These are phyloP conservation scores for Fomes fomentarius DNA, from an alignment of 1,284 basidiomycete genomes.

Conservation along the genomic window DNA sequence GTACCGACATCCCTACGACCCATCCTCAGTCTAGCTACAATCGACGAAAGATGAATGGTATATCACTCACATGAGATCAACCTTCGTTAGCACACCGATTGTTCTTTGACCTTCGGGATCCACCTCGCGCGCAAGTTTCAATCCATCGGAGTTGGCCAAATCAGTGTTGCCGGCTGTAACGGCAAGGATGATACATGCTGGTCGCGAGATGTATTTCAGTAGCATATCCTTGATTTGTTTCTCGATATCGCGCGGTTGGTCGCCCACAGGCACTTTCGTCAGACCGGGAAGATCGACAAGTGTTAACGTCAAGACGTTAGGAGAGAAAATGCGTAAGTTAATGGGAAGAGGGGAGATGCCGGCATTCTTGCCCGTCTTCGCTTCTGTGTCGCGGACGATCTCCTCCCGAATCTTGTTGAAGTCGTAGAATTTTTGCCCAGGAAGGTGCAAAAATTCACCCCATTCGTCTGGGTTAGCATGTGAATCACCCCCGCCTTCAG, in stretches of 20 bases:
- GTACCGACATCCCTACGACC: slow-evolving; percentile 86
- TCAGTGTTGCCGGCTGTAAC: slow-evolving; percentile 97
- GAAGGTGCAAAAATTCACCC: slow-evolving; percentile 98
- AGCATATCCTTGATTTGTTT: slow-evolving; percentile 98
- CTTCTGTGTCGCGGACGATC: slow-evolving; percentile 95
- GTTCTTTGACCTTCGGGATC: slow-evolving; percentile 96
- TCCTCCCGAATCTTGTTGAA: slow-evolving; percentile 97
- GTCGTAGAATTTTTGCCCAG: slow-evolving; percentile 97
- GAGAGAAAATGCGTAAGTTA: slow-evolving; percentile 96
- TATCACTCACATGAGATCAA: slow-evolving; percentile 87
- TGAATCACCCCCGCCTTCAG: slow-evolving; percentile 47
- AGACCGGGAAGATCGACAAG: slow-evolving; percentile 96
- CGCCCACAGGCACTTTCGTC: slow-evolving; percentile 94
- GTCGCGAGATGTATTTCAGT: slow-evolving; percentile 93
- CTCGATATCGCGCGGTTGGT: slow-evolving; percentile 98
- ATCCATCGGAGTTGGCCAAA: slow-evolving; percentile 96
- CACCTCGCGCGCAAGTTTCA: slow-evolving; percentile 95
- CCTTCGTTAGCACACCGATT: slow-evolving; percentile 97
- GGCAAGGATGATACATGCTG: slow-evolving; percentile 89
- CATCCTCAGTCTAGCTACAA: background rate
- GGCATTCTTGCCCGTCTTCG: slow-evolving; percentile 97
- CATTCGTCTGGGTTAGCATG: slow-evolving; percentile 91
- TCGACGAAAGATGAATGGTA: background rate
- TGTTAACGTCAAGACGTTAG: slow-evolving; percentile 95
- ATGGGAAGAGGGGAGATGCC: slow-evolving; percentile 96